phyloP scores from a whole-genome alignment of 352 stramenopile species.

The Phytophthora ramorum region DNA sequence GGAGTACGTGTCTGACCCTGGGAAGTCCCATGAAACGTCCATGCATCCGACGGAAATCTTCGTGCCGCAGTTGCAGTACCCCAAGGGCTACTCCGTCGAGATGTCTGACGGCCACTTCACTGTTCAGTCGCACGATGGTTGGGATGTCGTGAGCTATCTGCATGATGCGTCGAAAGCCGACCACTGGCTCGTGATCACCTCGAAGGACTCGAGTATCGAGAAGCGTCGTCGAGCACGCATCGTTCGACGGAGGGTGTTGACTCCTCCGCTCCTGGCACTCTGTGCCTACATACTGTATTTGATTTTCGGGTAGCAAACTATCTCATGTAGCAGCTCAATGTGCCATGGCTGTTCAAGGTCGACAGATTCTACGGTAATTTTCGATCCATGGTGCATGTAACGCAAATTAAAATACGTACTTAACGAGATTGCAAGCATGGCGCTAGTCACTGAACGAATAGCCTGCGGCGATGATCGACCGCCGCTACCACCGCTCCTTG shows the following conservation, averaged over 20 bases:
- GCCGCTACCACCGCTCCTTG: slow-evolving; percentile 83
- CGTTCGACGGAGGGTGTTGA: slow-evolving; percentile 23
- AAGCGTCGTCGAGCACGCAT: slow-evolving; percentile 31
- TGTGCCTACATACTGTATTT: slow-evolving; percentile 41
- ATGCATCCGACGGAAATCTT: slow-evolving; percentile 65
- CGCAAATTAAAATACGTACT: slow-evolving; percentile 15
- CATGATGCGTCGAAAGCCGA: slow-evolving; percentile 48
- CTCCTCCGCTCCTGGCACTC: slow-evolving; percentile 23
- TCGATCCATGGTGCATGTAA: no score
- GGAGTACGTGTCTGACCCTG: slow-evolving; percentile 47
- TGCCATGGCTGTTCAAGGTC: no score
- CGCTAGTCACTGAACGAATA: background rate
- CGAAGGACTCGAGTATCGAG: slow-evolving; percentile 52
- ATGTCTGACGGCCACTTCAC: slow-evolving; percentile 70
- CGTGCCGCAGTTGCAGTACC: slow-evolving; percentile 81
- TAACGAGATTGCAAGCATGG: background rate
- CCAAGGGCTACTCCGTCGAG: slow-evolving; percentile 56
- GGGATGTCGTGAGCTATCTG: slow-evolving; percentile 63
- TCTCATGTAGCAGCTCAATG: slow-evolving; percentile 8
- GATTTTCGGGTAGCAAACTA: slow-evolving; percentile 28
- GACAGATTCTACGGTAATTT: no score
- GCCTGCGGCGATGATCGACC: slow-evolving; percentile 75
- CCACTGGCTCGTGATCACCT: slow-evolving; percentile 56
- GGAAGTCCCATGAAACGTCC: slow-evolving; percentile 42
- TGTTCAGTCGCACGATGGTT: slow-evolving; percentile 58